These are phyloP conservation scores for Yarrowia sp. DNA, from an alignment of 805 yeast genomes.

Conservation along the genomic window DNA sequence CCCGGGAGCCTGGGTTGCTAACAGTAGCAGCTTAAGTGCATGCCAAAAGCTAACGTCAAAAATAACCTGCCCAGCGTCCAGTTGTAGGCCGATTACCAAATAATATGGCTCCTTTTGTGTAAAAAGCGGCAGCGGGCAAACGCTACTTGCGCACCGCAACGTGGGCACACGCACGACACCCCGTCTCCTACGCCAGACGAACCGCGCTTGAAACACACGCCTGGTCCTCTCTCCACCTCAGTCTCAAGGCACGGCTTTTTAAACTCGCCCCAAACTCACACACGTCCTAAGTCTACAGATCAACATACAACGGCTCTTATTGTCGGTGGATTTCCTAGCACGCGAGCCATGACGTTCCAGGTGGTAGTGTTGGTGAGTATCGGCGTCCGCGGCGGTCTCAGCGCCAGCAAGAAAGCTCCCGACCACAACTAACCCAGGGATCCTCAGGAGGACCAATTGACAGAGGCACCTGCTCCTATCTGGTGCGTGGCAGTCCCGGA, in stretches of 20 bases:
- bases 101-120: too few relatives aligned
- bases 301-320: background rate
- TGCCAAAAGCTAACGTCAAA: slow-evolving; percentile 7
- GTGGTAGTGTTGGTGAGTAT: slow-evolving; percentile 34
- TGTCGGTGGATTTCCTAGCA: slow-evolving; percentile 8
- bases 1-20: slow-evolving; percentile 9
- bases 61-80: too few relatives aligned
- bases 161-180: too few relatives aligned
- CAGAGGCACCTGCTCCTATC: slow-evolving; percentile 61
- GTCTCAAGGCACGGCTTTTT: slow-evolving; percentile 6
- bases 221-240: too few relatives aligned
- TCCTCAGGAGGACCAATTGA: slow-evolving; percentile 85
- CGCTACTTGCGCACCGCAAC: too few relatives aligned
- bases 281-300: background rate
- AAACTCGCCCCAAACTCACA: slow-evolving; percentile 23
- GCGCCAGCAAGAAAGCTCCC: too few relatives aligned
- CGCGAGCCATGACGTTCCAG: slow-evolving; percentile 31
- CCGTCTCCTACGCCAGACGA: too few relatives aligned
- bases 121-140: too few relatives aligned
- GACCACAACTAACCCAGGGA: slow-evolving; percentile 44
- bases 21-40: background rate
- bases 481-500: slow-evolving; percentile 48
- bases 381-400: too few relatives aligned
- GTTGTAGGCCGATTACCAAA: too few relatives aligned
- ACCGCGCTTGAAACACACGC: too few relatives aligned